Percentiles rank a stretch among this genome's conserved stretches.
These are phyloP conservation scores for Microbotryomycetes sp. DNA, from an alignment of 1,284 basidiomycete species.

Conservation along the genomic window DNA sequence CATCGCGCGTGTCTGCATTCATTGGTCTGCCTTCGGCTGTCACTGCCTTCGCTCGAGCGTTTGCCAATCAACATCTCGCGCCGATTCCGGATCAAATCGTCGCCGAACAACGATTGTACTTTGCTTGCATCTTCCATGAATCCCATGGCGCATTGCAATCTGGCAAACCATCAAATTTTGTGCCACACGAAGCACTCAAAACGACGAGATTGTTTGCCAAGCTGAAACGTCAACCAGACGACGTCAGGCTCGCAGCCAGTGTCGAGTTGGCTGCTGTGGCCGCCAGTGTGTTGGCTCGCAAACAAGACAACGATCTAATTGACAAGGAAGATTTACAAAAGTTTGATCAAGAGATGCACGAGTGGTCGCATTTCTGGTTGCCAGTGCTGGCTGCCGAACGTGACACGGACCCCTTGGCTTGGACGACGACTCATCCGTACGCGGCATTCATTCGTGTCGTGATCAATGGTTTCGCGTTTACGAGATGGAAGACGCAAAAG, in stretches of 20 bases:
- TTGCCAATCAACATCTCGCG: slow-evolving; percentile 19
- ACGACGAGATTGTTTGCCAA: slow-evolving; percentile 31
- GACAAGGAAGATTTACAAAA: slow-evolving; percentile 13
- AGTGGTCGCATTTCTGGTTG: slow-evolving; percentile 29
- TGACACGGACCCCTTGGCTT: slow-evolving; percentile 17
- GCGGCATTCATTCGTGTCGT: slow-evolving; percentile 24
- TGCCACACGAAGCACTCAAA: slow-evolving; percentile 21
- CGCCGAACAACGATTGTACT: slow-evolving; percentile 24
- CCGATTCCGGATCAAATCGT: slow-evolving; percentile 23
- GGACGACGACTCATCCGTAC: slow-evolving; percentile 23
- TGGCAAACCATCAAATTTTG: slow-evolving; percentile 25
- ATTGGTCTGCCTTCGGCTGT: slow-evolving; percentile 23
- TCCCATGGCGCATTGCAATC: slow-evolving; percentile 30
- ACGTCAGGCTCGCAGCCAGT: slow-evolving; percentile 28
- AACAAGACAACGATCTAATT: slow-evolving; percentile 18
- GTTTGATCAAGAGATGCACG: slow-evolving; percentile 22
- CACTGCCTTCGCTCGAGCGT: slow-evolving; percentile 24
- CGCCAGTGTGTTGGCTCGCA: slow-evolving; percentile 7
- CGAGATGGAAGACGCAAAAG: slow-evolving; percentile 26
- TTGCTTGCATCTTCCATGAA: slow-evolving; percentile 31
- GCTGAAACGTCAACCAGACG: slow-evolving; percentile 13
- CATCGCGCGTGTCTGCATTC: slow-evolving; percentile 16
- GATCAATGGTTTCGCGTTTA: slow-evolving; percentile 27
- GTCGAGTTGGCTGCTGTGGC: slow-evolving; percentile 30
- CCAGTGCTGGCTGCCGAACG: slow-evolving; percentile 9